phyloP scores from a whole-genome alignment of 2,329 filamentous ascomycete genomes.

The Curvularia lunata region DNA sequence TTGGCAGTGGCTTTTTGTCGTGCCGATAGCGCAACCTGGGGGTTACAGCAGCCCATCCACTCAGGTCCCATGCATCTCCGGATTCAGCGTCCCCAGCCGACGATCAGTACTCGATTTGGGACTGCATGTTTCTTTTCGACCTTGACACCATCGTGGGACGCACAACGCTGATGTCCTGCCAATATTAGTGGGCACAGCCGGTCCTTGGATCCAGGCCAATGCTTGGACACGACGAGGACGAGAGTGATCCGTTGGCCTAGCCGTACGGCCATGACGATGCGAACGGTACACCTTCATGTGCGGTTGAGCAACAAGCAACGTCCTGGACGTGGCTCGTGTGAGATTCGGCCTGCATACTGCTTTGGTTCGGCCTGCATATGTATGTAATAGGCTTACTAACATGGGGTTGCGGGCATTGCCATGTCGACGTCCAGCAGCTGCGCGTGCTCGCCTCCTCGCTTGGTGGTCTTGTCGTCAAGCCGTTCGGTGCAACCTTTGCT shows the following conservation, averaged over 20 bases:
- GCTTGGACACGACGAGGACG: not conserved
- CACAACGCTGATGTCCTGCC: slow-evolving; percentile 10
- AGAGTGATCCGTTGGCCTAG: not conserved
- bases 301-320: not conserved
- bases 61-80: slow-evolving; percentile 14
- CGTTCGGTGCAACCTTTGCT: slow-evolving; percentile 10
- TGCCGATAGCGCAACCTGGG: slow-evolving; percentile 13
- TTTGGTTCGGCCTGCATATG: not conserved
- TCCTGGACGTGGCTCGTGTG: not conserved
- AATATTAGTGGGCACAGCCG: not conserved
- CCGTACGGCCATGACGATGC: too few species aligned
- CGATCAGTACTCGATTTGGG: slow-evolving; percentile 31
- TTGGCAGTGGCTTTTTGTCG: slow-evolving; percentile 4
- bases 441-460: slow-evolving; percentile 4
- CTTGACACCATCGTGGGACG: slow-evolving; percentile 20
- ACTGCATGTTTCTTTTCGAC: slow-evolving; percentile 13
- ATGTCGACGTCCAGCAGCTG: slow-evolving; percentile 4
- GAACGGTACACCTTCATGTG: not conserved
- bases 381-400: slow-evolving; percentile 1
- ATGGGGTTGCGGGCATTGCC: slow-evolving; percentile 5
- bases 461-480: slow-evolving; percentile 7
- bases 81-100: slow-evolving; percentile 26
- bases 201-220: slow-evolving; percentile 1
- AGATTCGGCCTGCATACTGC: not conserved
- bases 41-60: slow-evolving; percentile 9